Base-by-base conservation (phyloP, 2,329 filamentous ascomycete species). In the Pseudocercospora eumusae region DNA sequence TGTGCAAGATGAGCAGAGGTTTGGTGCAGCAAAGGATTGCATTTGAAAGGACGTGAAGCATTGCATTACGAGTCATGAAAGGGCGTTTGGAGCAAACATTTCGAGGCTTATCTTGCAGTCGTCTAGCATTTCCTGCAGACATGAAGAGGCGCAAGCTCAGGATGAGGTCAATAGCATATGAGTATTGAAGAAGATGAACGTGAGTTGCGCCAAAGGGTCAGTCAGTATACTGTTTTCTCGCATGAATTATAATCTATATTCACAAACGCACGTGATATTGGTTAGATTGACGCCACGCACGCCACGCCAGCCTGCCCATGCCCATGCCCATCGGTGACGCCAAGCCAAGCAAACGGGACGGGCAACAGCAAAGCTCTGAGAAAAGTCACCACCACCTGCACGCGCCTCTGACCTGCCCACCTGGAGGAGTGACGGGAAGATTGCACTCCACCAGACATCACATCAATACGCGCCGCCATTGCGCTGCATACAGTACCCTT, bases 1-100 rank as follows among this genome's bases (percentile, higher is more conserved):
- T 72, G 79, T 93, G 50, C 90, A 95, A 73, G 57, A 88, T 68
- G 74, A 67, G 53, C 67, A 73, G 55, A 57, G 61, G n/a, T 45
- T 44, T 42, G 62, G 63, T 4, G 49, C 27, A 42, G 59, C 55
- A 21, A 61, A 56, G 56, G 54, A 60, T 27, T 44, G 54, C 20
- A 27, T 45, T 44, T 52, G 56, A 54, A 57, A 36, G 60, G 49
- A 50, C 18, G 42, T 8, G 36, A 42, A 33, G 23, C n/a, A 44
- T 47, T 52, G 52, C 11, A 23, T 44, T 28, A 33, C 25, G 47
- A 53, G 13, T 61, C 59, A 53, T 52, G 59, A 61, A 50, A 18
- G 20, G 52, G 53, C 53, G 33, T 56, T 33, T 28, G 55, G 36
- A 44, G 50, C 53, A 57, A 49, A 36, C 44, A 52, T 56, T 15